Percentiles rank a stretch among this genome's conserved stretches.
Conservation (phyloP, 2,329 filamentous ascomycete species). For the Kalmusia sp. region DNA sequence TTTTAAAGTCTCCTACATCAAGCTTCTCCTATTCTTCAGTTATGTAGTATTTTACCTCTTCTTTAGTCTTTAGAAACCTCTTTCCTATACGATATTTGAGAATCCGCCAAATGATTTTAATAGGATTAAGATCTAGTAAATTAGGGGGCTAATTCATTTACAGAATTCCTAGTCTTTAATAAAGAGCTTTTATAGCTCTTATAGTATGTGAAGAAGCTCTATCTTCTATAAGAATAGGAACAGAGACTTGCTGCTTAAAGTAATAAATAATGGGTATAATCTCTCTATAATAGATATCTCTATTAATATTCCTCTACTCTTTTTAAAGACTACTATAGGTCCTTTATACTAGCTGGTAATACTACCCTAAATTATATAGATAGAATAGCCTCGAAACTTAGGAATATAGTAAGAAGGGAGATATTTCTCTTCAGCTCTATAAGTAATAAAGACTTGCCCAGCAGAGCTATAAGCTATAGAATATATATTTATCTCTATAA, state of each 20-base stretch:
- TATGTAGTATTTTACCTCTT: constrained; percentile 14
- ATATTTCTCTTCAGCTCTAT: constrained; percentile 19
- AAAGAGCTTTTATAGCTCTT: constrained; percentile 11
- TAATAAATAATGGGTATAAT: constrained; percentile 15
- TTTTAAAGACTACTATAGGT: constrained; percentile 8
- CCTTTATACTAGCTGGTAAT: constrained; percentile 3
- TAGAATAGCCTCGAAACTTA: constrained; percentile 19
- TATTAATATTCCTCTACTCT: constrained; percentile 13
- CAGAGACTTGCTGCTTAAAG: constrained; percentile 10
- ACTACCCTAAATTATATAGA: constrained; percentile 7
- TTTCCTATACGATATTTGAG: constrained; percentile 17
- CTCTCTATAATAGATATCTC: constrained; percentile 10
- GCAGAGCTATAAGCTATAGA: constrained; percentile 12
- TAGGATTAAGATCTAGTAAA: constrained; percentile 18
- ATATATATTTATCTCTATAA: constrained; percentile 20
- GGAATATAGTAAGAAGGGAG: constrained; percentile 16
- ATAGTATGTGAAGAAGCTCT: constrained; percentile 17
- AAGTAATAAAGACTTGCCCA: constrained; percentile 17
- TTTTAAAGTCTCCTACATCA: constrained; percentile 10
- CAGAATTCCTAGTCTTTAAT: constrained; percentile 9
- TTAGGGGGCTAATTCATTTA: constrained; percentile 19
- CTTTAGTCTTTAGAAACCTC: constrained; percentile 10
- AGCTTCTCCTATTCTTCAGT: constrained; percentile 16
- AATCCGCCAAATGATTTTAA: constrained; percentile 21
- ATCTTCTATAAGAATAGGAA: constrained; percentile 17